Evolutionary conservation across 768 basidiomycete genomes (phyloP), one percentile per base, ranked within the genome.

Genomic region (Piloderma croceum): DNA sequence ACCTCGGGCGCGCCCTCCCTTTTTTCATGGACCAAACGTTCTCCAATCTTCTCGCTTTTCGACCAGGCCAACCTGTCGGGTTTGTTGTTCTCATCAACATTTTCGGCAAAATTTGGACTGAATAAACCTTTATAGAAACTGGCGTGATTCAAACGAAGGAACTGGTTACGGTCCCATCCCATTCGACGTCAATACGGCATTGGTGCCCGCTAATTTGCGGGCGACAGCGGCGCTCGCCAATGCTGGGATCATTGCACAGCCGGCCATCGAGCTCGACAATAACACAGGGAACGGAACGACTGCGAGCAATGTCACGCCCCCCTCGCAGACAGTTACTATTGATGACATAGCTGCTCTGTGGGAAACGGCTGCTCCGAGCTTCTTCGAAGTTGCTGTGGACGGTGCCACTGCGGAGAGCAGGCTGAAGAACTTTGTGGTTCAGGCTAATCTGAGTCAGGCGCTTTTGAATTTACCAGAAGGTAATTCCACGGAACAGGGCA

Each of bases 131-230:
- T n/a, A n/a, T n/a, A n/a, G 70, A 1, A 64, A 71, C 39, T 71
- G 70, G 70, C 48, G 70, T 31, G 70, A 71, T 45, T 67, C 64
- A 25, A 63, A 62, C 36, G 45, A 64, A 37, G 70, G 70, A 7
- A 53, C 67, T 4, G 70, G 68, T 18, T 69, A 61, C 49, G 70
- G 70, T 10, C 53, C 59, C 20, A 65, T 62, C 24, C 70, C 70
- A 20, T 71, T 70, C 47, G 70, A 70, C 44, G 67, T 71, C 34
- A 67, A 70, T 36, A 53, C 53, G 18, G 69, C 67, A 7, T 54
- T 70, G 10, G 64, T 70, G 5, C 67, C 67, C n/a, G 64, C 64
- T 3, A 63, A 67, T 31, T 49, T 71, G 7, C 51, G 67, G 10
- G 65, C 70, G 21, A 57, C 65, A 9, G 58, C 54, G 9, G 38